Base-by-base conservation (phyloP, 441 rosid genomes). In the Arabidopsis lyrata region DNA sequence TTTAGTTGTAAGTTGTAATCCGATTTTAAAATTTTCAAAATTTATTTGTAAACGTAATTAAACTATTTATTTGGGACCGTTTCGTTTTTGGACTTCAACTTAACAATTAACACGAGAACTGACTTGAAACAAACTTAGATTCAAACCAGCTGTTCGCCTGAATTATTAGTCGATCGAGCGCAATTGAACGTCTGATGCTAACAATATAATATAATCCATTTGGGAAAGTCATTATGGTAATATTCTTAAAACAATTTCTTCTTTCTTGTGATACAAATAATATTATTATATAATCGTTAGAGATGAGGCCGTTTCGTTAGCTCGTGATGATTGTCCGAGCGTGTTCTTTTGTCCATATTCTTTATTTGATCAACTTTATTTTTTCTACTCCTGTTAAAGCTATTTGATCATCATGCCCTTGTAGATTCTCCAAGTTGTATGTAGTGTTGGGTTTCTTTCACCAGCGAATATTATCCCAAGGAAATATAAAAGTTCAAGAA, bases 381-480 rank as follows among this genome's bases (percentile, higher is more conserved):
- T 72, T 77, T 71, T 42, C 58, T 65, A 70, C 59, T 70, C 68
- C 42, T 71, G 82, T 77, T 81, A 82, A 87, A 86, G 87, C 64
- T 79, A 76, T 76, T 63, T 56, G 72, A 70, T 63, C 71, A 76
- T 76, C 60, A 76, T 15, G 66, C 66, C 52, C 66, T 59, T 13
- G 80, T 74, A 79, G 91, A 89, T 87, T 86, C 88, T 80, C 83
- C 89, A 85, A 85, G 80, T 84, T 84, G 88, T 79, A 70, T 81
- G 81, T 80, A 47, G 82, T 77, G 73, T 82, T 78, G 84, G 78
- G 82, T 81, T 77, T 67, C 80, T 81, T 75, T 56, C 68, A 34
- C 61, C 52, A 72, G 84, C 76, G 82, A 67, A 84, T 80, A 85
- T 58, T 77, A 56, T 70, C 71, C 13, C 55, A 63, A 47, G 12